A percentile compares a stretch with the other conserved stretches of the same genome.
Conservation (phyloP, 2,329 filamentous ascomycete species). For the Trichoderma cornu-damae region DNA sequence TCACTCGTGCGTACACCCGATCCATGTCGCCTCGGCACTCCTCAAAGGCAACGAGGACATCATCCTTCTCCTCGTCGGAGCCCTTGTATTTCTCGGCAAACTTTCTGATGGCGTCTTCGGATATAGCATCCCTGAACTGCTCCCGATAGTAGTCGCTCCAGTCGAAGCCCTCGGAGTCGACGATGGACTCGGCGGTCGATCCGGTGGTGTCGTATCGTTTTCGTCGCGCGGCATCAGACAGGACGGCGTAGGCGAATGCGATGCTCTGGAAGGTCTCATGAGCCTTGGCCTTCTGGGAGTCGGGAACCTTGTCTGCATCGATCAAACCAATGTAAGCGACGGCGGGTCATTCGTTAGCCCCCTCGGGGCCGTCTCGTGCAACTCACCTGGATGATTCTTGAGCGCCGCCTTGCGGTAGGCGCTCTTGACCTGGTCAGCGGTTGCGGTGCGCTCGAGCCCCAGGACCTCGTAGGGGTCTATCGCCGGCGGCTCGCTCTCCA, state of each 20-base stretch:
- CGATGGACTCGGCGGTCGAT: slow-evolving; percentile 76
- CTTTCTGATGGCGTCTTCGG: slow-evolving; percentile 64
- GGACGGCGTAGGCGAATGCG: slow-evolving; percentile 88
- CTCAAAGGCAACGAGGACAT: slow-evolving; percentile 72
- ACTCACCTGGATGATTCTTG: slow-evolving; percentile 74
- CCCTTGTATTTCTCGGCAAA: slow-evolving; percentile 77
- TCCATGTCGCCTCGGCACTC: slow-evolving; percentile 70
- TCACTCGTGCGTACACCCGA: slow-evolving; percentile 71
- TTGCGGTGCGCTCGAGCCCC: slow-evolving; percentile 63
- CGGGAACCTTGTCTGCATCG: slow-evolving; percentile 67
- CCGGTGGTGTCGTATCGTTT: slow-evolving; percentile 86
- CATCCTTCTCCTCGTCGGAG: slow-evolving; percentile 76
- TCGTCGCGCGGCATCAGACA: slow-evolving; percentile 76
- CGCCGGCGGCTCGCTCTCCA: slow-evolving; percentile 54
- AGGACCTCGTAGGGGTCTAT: slow-evolving; percentile 79
- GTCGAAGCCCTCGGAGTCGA: slow-evolving; percentile 75
- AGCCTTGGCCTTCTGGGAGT: slow-evolving; percentile 63
- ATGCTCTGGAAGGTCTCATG: slow-evolving; percentile 82
- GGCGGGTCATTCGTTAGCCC: neutral
- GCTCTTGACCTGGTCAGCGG: slow-evolving; percentile 73
- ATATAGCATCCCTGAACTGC: slow-evolving; percentile 75
- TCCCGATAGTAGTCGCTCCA: slow-evolving; percentile 87
- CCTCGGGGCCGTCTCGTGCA: neutral
- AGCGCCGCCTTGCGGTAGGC: slow-evolving; percentile 90
- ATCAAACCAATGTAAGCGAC: slow-evolving; percentile 20